These are phyloP conservation scores for Calonectria montana DNA, from an alignment of 2,329 filamentous ascomycete species.

Conservation along the genomic window DNA sequence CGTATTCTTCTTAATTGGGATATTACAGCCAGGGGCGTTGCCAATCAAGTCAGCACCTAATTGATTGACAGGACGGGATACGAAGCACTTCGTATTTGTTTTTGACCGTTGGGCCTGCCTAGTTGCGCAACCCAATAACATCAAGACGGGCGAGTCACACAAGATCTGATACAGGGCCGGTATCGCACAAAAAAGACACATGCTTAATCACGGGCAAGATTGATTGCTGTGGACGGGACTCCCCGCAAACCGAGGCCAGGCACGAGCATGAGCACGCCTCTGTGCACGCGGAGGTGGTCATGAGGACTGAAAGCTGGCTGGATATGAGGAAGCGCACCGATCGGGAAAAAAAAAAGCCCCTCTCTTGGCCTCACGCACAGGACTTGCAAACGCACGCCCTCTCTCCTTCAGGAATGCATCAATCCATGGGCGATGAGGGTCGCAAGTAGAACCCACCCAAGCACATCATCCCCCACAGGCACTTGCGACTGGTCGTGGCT, in stretches of 20 bases:
- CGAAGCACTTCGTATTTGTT: not conserved
- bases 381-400: not conserved
- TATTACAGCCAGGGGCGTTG: not conserved
- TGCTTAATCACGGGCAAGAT: not conserved
- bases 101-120: not conserved
- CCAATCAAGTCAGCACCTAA: conserved; percentile 9
- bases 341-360: not conserved
- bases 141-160: not conserved
- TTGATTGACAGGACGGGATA: not conserved
- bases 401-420: not conserved
- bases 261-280: not conserved
- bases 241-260: not conserved
- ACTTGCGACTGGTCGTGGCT: conserved; percentile 16
- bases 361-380: too few relatives aligned
- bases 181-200: not conserved
- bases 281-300: conserved; percentile 7
- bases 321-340: not conserved
- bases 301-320: not conserved
- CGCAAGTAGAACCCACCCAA: not conserved
- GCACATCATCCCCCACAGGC: not conserved
- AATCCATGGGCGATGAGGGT: not conserved
- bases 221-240: not conserved
- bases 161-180: conserved; percentile 4
- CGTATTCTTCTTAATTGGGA: not conserved
- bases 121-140: not conserved